These are phyloP conservation scores for Yamadazyma taylorii DNA, from an alignment of 1,139 yeast genomes.

Conservation along the genomic window DNA sequence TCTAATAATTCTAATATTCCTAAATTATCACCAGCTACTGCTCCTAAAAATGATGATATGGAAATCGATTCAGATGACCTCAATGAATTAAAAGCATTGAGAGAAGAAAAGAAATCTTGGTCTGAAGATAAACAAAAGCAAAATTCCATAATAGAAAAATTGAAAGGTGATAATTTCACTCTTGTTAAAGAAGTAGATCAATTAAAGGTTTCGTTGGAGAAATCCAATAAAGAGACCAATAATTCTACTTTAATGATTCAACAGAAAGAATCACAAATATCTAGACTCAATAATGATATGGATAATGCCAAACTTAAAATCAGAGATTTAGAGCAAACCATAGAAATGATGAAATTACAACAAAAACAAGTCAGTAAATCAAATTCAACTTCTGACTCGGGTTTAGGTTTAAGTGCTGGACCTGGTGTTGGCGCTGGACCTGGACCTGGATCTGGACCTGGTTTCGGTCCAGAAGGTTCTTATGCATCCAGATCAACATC, in stretches of 20 bases:
- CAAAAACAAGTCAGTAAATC: constrained; percentile 16
- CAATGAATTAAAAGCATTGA: constrained; percentile 52
- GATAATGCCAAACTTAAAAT: constrained; percentile 53
- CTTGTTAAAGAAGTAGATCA: constrained; percentile 44
- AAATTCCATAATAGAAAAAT: constrained; percentile 37
- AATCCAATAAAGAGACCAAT: constrained; percentile 49
- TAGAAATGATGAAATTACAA: constrained; percentile 44
- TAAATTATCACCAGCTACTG: constrained; percentile 11
- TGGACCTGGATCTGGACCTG: no score
- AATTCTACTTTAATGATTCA: constrained; percentile 52
- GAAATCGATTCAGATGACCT: constrained; percentile 25
- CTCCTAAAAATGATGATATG: constrained; percentile 10
- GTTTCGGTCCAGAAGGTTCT: no score
- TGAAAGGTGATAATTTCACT: constrained; percentile 43
- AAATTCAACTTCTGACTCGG: no score
- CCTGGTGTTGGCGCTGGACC: no score
- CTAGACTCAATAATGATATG: constrained; percentile 58
- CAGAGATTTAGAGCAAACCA: constrained; percentile 51
- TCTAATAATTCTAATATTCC: constrained; percentile 18
- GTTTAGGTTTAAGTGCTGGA: no score
- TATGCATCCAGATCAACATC: constrained; percentile 7
- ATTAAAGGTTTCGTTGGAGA: constrained; percentile 34
- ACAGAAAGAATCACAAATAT: constrained; percentile 66
- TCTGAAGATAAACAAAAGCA: constrained; percentile 42
- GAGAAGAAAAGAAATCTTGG: constrained; percentile 56